A percentile compares a stretch with the other conserved stretches of the same genome.
Conservation (phyloP, 805 yeast species). For the Jamesozyma piceae region DNA sequence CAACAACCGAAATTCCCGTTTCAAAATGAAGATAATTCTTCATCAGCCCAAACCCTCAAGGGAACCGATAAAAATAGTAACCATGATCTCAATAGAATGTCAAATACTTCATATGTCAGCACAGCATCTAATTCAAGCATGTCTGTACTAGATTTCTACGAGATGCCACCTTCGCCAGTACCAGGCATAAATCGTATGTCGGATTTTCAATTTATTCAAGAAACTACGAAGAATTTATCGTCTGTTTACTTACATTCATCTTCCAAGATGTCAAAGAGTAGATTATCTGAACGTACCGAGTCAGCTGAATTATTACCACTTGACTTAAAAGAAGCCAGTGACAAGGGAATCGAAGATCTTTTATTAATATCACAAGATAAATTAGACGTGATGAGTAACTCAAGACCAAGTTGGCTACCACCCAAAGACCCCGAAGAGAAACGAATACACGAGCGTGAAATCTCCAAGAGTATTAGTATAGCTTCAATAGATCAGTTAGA, state of each 20-base stretch:
- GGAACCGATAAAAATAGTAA: not conserved
- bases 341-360: slow-evolving; percentile 46
- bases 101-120: not conserved
- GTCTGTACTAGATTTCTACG: slow-evolving; percentile 20
- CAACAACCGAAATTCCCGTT: not conserved
- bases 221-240: slow-evolving; percentile 34
- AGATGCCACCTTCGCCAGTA: slow-evolving; percentile 41
- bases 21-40: not conserved
- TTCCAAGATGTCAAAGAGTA: slow-evolving; percentile 29
- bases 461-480: slow-evolving; percentile 33
- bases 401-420: slow-evolving; percentile 66
- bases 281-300: slow-evolving; percentile 30
- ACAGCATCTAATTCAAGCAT: slow-evolving; percentile 17
- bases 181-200: slow-evolving; percentile 33
- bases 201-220: slow-evolving; percentile 27
- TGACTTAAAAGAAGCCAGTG: slow-evolving; percentile 31
- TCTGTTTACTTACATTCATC: slow-evolving; percentile 35
- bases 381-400: slow-evolving; percentile 42
- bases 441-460: slow-evolving; percentile 47
- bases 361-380: slow-evolving; percentile 54
- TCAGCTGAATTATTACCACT: slow-evolving; percentile 33
- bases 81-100: not conserved
- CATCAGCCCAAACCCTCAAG: not conserved
- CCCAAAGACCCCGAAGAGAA: slow-evolving; percentile 50
- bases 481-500: slow-evolving; percentile 29